These are phyloP conservation scores for Begonia masoniana DNA, from an alignment of 306 rosid species.

Conservation along the genomic window DNA sequence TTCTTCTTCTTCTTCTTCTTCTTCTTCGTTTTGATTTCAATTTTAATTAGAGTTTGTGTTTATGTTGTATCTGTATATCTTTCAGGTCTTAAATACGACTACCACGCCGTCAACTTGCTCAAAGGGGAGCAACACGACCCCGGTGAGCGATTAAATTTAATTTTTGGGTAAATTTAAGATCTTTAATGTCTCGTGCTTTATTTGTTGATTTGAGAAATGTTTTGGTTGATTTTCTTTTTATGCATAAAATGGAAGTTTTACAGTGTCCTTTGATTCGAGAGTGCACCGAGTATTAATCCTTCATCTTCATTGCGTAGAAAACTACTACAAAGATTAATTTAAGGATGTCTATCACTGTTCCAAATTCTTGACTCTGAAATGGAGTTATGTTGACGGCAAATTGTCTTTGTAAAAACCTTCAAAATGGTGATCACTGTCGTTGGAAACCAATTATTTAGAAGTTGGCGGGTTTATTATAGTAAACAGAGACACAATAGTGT, in stretches of 20 bases:
- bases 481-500: no score
- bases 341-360: no score
- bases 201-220: background rate
- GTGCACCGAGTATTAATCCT: no score
- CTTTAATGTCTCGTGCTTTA: background rate
- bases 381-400: no score
- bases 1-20: background rate
- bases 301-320: no score
- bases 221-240: background rate
- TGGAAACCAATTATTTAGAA: no score
- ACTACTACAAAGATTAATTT: no score
- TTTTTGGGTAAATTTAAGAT: background rate
- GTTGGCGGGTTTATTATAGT: no score
- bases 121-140: constrained; percentile 45
- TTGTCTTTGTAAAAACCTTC: no score
- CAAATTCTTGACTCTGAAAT: no score
- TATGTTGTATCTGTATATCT: background rate
- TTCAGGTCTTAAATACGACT: constrained; percentile 40
- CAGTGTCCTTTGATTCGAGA: background rate
- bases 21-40: background rate
- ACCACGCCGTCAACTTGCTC: constrained; percentile 36
- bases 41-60: background rate
- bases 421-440: no score
- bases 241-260: background rate
- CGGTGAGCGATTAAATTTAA: constrained; percentile 20